Percentiles rank a stretch among this genome's conserved stretches.
Conservation (phyloP, 1,139 yeast species). For the Zygoascus hellenicus region DNA sequence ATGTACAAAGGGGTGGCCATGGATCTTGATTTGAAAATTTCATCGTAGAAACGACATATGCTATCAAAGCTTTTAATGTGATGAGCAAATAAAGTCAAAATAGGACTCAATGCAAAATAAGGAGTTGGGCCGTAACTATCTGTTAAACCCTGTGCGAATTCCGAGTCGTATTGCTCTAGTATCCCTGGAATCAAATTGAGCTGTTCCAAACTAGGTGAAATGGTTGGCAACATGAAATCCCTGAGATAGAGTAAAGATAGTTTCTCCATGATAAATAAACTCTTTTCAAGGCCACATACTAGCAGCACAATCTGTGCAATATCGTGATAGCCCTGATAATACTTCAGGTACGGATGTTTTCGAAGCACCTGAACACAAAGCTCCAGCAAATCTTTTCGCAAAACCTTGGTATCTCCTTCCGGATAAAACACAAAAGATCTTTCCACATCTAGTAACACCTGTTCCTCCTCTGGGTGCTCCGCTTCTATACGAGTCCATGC, state of each 20-base stretch:
- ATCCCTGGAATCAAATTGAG: slow-evolving; percentile 60
- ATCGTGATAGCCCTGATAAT: slow-evolving; percentile 94
- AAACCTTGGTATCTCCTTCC: slow-evolving; percentile 16
- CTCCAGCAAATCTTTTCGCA: slow-evolving; percentile 31
- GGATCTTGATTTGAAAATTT: slow-evolving; percentile 46
- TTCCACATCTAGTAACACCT: slow-evolving; percentile 69
- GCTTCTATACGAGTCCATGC: slow-evolving; percentile 15
- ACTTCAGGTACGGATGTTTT: slow-evolving; percentile 55
- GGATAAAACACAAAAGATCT: slow-evolving; percentile 50
- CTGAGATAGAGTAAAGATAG: slow-evolving; percentile 62
- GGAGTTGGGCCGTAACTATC: slow-evolving; percentile 33
- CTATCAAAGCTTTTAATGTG: slow-evolving; percentile 51
- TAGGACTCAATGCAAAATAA: slow-evolving; percentile 64
- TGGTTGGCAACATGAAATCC: slow-evolving; percentile 76
- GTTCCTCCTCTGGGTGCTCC: slow-evolving; percentile 66
- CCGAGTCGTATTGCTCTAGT: slow-evolving; percentile 45
- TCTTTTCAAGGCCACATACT: slow-evolving; percentile 40
- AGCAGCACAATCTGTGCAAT: slow-evolving; percentile 64
- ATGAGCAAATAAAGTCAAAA: slow-evolving; percentile 76
- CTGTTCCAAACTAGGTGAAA: slow-evolving; percentile 62
- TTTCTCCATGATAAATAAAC: slow-evolving; percentile 48
- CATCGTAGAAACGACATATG: slow-evolving; percentile 58
- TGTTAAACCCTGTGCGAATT: slow-evolving; percentile 43
- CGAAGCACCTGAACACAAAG: slow-evolving; percentile 54
- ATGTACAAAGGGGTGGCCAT: slow-evolving; percentile 45